Conservation (phyloP, 2,329 filamentous ascomycete species). For the Uncinocarpus reesii region DNA sequence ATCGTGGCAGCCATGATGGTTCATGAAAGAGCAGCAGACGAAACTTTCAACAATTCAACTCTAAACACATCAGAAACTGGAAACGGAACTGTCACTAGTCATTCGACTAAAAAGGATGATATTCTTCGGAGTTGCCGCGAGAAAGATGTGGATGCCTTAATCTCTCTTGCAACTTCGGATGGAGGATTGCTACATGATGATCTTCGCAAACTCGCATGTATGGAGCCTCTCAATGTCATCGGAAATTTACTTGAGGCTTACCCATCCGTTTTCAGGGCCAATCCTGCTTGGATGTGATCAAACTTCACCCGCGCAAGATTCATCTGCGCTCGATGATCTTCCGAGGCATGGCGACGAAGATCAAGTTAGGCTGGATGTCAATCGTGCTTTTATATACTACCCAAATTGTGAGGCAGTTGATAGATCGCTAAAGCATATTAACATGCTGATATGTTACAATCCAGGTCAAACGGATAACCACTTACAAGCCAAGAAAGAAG, state of each 20-base stretch:
- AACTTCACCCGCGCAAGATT: conserved; percentile 13
- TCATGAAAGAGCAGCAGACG: no score
- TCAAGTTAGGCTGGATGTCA: conserved; percentile 84
- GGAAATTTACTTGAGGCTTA: background rate
- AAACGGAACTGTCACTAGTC: background rate
- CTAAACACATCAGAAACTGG: background rate
- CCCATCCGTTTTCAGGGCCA: conserved; percentile 29
- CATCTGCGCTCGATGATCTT: conserved; percentile 35
- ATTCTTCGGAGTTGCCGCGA: conserved; percentile 52
- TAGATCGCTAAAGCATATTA: background rate
- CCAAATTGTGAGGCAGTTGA: conserved; percentile 54
- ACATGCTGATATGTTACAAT: background rate
- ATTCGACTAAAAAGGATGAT: conserved; percentile 32
- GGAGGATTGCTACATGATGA: conserved; percentile 60
- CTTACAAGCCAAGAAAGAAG: conserved; percentile 58
- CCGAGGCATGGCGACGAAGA: conserved; percentile 75
- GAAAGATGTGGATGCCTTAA: conserved; percentile 48
- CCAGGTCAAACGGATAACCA: conserved; percentile 61
- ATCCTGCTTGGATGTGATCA: conserved; percentile 38
- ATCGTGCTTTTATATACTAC: conserved; percentile 96
- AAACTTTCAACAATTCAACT: background rate
- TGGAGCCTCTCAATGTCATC: conserved; percentile 26
- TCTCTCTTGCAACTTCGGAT: conserved; percentile 49
- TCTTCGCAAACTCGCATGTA: conserved; percentile 67
- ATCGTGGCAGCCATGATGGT: no score